Evolutionary conservation across 192 early-diverging fungal species (phyloP), one percentile per base, ranked within the genome.

Genomic region (Helicostylum pulchrum): DNA sequence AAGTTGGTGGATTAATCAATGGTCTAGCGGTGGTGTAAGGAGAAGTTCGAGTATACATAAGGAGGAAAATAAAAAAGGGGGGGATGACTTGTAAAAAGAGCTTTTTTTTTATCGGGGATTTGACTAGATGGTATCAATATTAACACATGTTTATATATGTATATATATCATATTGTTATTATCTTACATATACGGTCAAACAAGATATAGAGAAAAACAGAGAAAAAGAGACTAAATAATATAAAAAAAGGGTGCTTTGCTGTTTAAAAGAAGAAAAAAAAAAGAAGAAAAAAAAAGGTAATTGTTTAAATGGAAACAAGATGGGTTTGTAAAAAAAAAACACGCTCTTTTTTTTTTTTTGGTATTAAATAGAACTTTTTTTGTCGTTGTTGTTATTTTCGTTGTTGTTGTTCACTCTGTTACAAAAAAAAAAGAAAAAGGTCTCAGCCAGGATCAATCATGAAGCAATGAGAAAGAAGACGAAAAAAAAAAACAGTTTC

Each of bases 1-100:
- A 64, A 4, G 85, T 79, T 10, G 82, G 85, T 31, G 81, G 80
- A 58, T 88, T 89, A 61, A 83, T 75, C 45, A 80, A 73, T 20
- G 69, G 51, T 55, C 69, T 52, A 14, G 62, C 55, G 32, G 56
- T 23, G 23, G 48, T 59, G 31, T 66, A 48, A 51, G 52, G 53
- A 15, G 44, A 31, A 4, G 44, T 23, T 57, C 64, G 52, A 54
- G 54, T 49, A 53, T 65, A 65, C 64, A 65, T 65, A 36, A 9
- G 9, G 17, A 26, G 51, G 30, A 56, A 39, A 39, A 56, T 12
- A 56, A 10, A 39, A 10, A 56, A 17, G 17, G 9, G 26, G 54
- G 34, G 17, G 31, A 31, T 15, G 54, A 14, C 8, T 54, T 11
- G 31, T 19, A 48, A 21, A 19, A 11, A 42, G 23, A 42, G 32